Evolutionary conservation across 495 filamentous ascomycete genomes (phyloP).

Genomic region (Podospora sp.): DNA sequence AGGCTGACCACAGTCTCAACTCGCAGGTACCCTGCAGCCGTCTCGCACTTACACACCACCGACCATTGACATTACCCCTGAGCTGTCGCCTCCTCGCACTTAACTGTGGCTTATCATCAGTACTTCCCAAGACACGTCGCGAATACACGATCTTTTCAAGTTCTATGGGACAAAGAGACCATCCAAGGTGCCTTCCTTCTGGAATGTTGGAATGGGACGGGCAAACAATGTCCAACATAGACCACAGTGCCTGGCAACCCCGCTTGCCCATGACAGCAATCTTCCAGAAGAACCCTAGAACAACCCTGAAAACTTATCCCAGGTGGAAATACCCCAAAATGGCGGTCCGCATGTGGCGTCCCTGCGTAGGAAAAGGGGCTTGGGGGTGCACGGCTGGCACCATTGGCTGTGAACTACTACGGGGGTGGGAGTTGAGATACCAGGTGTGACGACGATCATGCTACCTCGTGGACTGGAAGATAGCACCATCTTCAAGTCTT

Average conservation of each 20-base stretch:
- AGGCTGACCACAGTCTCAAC: not conserved
- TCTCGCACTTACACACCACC: not conserved
- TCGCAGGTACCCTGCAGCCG: not conserved
- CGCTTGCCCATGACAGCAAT: slow-evolving; percentile 2
- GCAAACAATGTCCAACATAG: too few species aligned
- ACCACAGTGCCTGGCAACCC: not conserved
- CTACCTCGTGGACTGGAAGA: too few species aligned
- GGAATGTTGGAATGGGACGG: too few species aligned
- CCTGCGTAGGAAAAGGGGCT: not conserved
- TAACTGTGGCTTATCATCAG: not conserved
- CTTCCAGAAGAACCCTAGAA: slow-evolving; percentile 9
- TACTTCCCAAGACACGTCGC: too few species aligned
- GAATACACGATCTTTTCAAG: too few species aligned
- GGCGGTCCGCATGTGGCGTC: not conserved
- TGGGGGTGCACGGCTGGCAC: not conserved
- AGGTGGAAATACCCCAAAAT: not conserved
- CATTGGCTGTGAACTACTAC: too few species aligned
- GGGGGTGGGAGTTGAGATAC: too few species aligned
- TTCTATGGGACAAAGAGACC: too few species aligned
- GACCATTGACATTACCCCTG: not conserved
- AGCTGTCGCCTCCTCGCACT: not conserved
- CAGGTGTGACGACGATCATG: too few species aligned
- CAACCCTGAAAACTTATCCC: not conserved
- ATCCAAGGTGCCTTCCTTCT: too few species aligned
- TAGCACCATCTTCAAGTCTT: too few species aligned